These are phyloP conservation scores for Tilletia caries DNA, from an alignment of 1,284 basidiomycete species.

Conservation along the genomic window DNA sequence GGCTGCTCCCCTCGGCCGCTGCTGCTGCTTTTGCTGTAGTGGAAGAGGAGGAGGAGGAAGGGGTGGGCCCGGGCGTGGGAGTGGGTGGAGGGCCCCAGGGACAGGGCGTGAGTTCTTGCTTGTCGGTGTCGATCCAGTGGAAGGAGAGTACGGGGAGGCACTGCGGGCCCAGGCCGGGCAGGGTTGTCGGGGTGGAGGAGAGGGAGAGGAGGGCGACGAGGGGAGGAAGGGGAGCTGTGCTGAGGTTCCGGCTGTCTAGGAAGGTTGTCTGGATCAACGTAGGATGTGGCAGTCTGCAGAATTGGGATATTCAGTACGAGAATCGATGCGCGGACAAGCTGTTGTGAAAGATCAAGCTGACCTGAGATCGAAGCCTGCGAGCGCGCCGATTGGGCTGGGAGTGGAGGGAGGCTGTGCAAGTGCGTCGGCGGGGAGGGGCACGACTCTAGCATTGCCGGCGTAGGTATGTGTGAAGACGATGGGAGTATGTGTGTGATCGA, in stretches of 20 bases:
- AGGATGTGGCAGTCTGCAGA: slow-evolving; percentile 37
- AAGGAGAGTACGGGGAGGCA: slow-evolving; percentile 50
- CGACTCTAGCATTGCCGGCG: slow-evolving; percentile 32
- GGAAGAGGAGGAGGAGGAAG: background rate
- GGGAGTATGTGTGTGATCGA: slow-evolving; percentile 16
- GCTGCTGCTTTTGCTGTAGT: background rate
- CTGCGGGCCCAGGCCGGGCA: slow-evolving; percentile 40
- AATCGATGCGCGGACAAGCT: too few species aligned
- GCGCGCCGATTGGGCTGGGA: slow-evolving; percentile 16
- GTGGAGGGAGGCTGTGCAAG: slow-evolving; percentile 7
- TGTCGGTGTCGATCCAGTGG: slow-evolving; percentile 30
- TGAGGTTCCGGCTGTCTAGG: slow-evolving; percentile 18
- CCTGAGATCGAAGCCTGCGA: background rate
- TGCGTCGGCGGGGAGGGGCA: slow-evolving; percentile 21
- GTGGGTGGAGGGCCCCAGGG: slow-evolving; percentile 37
- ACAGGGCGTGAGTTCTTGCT: slow-evolving; percentile 34
- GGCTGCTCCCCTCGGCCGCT: background rate
- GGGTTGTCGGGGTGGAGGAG: slow-evolving; percentile 35
- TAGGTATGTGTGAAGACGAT: slow-evolving; percentile 32
- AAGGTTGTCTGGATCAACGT: slow-evolving; percentile 33
- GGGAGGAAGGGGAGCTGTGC: slow-evolving; percentile 15
- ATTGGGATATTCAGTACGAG: background rate
- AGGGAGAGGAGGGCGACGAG: slow-evolving; percentile 42
- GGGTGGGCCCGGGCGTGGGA: background rate
- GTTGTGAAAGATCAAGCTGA: too few species aligned